These are phyloP conservation scores for Xylariales sp. DNA, from an alignment of 2,329 filamentous ascomycete genomes.

Conservation along the genomic window DNA sequence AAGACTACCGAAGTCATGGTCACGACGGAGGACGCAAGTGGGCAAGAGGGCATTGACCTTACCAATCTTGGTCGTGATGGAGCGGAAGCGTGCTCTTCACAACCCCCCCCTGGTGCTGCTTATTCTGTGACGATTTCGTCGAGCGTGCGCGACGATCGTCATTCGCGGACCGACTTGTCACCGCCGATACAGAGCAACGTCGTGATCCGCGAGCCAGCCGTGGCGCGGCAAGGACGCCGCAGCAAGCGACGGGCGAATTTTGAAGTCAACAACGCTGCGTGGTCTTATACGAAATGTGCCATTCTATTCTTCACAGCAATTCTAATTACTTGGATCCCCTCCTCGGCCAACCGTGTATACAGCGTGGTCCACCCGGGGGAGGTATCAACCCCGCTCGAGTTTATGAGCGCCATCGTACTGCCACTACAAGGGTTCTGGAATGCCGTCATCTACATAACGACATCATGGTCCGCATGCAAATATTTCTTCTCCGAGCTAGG, in stretches of 20 bases:
- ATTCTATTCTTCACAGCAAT: conserved; percentile 68
- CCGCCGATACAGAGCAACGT: conserved; percentile 24
- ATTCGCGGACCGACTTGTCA: conserved; percentile 20
- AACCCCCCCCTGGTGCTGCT: conserved; percentile 18
- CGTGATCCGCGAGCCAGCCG: conserved; percentile 10
- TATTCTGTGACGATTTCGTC: conserved; percentile 51
- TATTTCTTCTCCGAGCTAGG: conserved; percentile 36
- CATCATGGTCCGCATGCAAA: conserved; percentile 61
- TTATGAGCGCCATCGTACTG: conserved; percentile 68
- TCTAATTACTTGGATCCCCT: conserved; percentile 71
- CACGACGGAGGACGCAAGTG: conserved; percentile 43
- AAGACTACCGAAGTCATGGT: conserved; percentile 64
- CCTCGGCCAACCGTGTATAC: conserved; percentile 72
- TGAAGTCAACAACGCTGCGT: conserved; percentile 59
- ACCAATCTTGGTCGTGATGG: conserved; percentile 25
- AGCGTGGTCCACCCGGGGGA: conserved; percentile 54
- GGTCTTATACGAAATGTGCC: conserved; percentile 66
- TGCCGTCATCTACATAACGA: conserved; percentile 68
- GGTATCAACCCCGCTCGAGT: conserved; percentile 56
- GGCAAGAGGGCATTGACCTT: conserved; percentile 28
- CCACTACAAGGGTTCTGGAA: conserved; percentile 86
- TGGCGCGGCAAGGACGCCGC: conserved; percentile 11
- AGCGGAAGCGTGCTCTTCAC: conserved; percentile 11
- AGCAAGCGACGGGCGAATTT: conserved; percentile 30
- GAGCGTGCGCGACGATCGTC: conserved; percentile 18